These are phyloP conservation scores for Apiospora malaysiana DNA, from an alignment of 2,329 filamentous ascomycete species.

Conservation along the genomic window DNA sequence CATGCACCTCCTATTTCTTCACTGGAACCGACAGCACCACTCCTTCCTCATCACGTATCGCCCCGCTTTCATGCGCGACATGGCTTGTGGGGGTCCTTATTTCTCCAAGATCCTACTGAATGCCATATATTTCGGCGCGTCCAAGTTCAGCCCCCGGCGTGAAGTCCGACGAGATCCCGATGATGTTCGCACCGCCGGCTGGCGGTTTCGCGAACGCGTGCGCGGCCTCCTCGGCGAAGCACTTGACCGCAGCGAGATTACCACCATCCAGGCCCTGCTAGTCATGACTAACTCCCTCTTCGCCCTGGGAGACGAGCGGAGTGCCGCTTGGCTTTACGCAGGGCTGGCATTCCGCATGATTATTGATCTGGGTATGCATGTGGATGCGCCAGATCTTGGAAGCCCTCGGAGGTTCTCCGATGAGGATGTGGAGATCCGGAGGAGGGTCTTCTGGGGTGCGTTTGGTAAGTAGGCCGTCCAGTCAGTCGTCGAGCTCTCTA, in stretches of 20 bases:
- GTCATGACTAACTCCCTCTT: conserved; percentile 58
- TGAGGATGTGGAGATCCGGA: conserved; percentile 51
- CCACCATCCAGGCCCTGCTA: conserved; percentile 59
- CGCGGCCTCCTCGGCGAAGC: conserved; percentile 51
- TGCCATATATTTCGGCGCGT: no score
- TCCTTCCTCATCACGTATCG: conserved; percentile 56
- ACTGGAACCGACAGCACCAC: conserved; percentile 61
- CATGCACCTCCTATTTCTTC: conserved; percentile 55
- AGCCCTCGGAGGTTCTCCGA: conserved; percentile 43
- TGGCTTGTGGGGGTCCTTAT: conserved; percentile 52
- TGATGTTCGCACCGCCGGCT: conserved; percentile 49
- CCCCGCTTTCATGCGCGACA: conserved; percentile 57
- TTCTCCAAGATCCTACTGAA: no score
- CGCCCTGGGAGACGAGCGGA: conserved; percentile 54
- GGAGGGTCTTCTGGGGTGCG: conserved; percentile 52
- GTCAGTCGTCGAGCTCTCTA: background rate
- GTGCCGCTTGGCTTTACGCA: conserved; percentile 62
- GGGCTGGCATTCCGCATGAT: conserved; percentile 63
- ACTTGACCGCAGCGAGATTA: conserved; percentile 56
- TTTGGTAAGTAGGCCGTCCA: conserved; percentile 34
- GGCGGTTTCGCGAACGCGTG: conserved; percentile 52
- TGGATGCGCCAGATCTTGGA: conserved; percentile 32
- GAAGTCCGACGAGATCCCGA: no score
- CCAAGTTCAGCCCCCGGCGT: no score
- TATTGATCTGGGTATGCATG: conserved; percentile 44